These are phyloP conservation scores for Acanthamoeba healyi DNA, from an alignment of 208 protist species.

Conservation along the genomic window DNA sequence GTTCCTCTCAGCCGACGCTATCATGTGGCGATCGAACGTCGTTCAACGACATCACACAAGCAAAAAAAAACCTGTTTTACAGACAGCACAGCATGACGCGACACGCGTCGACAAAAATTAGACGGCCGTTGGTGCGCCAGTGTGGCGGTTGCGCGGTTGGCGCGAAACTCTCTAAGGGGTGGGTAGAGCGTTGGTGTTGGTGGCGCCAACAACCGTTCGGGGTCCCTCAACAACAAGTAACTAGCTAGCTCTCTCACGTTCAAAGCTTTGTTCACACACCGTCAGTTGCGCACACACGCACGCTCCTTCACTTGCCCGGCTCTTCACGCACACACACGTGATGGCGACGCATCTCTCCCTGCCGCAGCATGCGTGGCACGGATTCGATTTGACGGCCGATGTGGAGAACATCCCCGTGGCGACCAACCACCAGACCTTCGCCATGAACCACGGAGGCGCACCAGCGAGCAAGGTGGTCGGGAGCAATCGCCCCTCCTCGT, in stretches of 20 bases:
- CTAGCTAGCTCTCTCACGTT: too few species aligned
- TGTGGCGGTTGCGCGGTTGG: neutral
- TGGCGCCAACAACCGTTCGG: too few species aligned
- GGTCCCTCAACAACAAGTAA: too few species aligned
- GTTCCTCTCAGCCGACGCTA: too few species aligned
- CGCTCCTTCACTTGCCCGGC: neutral
- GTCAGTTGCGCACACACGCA: too few species aligned
- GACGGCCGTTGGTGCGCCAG: neutral
- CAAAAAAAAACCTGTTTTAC: neutral
- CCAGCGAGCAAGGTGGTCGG: conserved; percentile 50
- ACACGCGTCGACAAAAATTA: neutral
- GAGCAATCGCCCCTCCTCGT: neutral
- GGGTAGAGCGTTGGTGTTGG: neutral
- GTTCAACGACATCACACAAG: neutral
- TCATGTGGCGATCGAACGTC: too few species aligned
- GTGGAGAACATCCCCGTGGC: conserved; percentile 4
- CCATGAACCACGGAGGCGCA: too few species aligned
- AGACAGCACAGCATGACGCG: too few species aligned
- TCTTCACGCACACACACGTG: neutral
- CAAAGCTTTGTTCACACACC: neutral
- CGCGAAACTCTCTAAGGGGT: neutral
- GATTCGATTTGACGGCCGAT: conserved; percentile 9
- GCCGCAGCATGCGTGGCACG: conserved; percentile 46
- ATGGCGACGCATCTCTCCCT: conserved; percentile 45
- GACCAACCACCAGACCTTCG: neutral